Percentiles rank a stretch among this genome's conserved stretches.
Conservation (phyloP, 2,329 filamentous ascomycete species). For the Fusarium solani-melongenae region DNA sequence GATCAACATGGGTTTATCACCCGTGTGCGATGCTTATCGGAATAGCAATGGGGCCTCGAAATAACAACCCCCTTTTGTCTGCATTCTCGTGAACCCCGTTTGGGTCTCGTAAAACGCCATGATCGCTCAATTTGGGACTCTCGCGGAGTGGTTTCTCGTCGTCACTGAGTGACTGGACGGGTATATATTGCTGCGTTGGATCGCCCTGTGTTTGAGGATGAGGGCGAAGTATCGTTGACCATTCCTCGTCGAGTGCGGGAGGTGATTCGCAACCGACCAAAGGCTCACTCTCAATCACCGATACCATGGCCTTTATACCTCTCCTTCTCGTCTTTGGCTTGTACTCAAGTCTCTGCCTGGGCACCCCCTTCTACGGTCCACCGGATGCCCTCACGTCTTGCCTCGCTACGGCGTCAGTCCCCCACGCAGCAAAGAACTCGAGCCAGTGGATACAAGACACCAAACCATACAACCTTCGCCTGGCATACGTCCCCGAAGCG, state of each 20-base stretch:
- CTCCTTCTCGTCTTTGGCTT: slow-evolving; percentile 14
- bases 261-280: neutral
- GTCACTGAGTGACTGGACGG: neutral
- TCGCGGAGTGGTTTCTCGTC: neutral
- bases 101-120: slow-evolving; percentile 21
- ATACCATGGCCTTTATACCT: neutral
- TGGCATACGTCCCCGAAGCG: slow-evolving; percentile 45
- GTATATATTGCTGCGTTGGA: neutral
- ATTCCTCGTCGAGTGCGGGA: neutral
- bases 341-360: neutral
- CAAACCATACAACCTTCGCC: slow-evolving; percentile 48
- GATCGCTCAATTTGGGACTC: neutral
- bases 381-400: slow-evolving; percentile 38
- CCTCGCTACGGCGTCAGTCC: slow-evolving; percentile 37
- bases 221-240: neutral
- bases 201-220: neutral
- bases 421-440: slow-evolving; percentile 31
- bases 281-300: neutral
- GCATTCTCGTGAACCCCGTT: slow-evolving; percentile 9
- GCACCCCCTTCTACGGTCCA: neutral
- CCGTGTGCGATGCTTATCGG: neutral
- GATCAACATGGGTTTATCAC: neutral
- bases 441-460: slow-evolving; percentile 48
- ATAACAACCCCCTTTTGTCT: neutral
- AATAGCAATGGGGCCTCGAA: neutral